A percentile compares a stretch with the other conserved stretches of the same genome.
These are phyloP conservation scores for Nyssa sinensis DNA, from an alignment of 148 eudicot genomes.

Conservation along the genomic window DNA sequence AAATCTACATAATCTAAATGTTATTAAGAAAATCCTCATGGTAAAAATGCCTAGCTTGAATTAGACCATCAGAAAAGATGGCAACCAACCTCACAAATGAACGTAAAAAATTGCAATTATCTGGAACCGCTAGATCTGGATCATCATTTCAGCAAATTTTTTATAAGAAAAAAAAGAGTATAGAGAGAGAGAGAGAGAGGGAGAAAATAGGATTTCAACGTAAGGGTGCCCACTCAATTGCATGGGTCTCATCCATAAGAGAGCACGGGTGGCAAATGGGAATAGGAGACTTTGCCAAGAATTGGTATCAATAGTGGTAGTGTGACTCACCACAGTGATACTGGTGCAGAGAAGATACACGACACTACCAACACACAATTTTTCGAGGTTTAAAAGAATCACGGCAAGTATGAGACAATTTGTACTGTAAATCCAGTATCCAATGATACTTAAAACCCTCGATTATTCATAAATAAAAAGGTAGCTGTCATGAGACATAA, in stretches of 20 bases:
- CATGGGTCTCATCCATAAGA: background rate
- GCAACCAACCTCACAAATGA: background rate
- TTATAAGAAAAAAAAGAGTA: too few species aligned
- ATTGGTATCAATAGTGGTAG: background rate
- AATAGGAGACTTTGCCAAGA: background rate
- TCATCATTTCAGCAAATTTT: background rate
- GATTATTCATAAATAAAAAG: background rate
- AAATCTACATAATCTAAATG: background rate
- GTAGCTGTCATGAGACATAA: background rate
- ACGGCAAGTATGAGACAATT: background rate
- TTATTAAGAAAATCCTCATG: background rate
- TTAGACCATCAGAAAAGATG: background rate
- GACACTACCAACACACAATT: background rate
- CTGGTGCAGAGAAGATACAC: background rate
- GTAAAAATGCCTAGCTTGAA: background rate
- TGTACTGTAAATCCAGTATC: background rate
- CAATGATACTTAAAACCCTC: background rate
- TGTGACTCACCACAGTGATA: background rate
- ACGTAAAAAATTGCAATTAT: too few species aligned
- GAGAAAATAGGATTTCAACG: too few species aligned
- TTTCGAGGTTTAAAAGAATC: background rate
- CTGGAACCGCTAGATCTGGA: too few species aligned
- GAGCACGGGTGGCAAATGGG: background rate
- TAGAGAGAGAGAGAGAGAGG: too few species aligned
- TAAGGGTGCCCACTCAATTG: background rate